Evolutionary conservation across 768 basidiomycete genomes (phyloP), one percentile per base, ranked within the genome.

Genomic region (Russula ochroleuca): DNA sequence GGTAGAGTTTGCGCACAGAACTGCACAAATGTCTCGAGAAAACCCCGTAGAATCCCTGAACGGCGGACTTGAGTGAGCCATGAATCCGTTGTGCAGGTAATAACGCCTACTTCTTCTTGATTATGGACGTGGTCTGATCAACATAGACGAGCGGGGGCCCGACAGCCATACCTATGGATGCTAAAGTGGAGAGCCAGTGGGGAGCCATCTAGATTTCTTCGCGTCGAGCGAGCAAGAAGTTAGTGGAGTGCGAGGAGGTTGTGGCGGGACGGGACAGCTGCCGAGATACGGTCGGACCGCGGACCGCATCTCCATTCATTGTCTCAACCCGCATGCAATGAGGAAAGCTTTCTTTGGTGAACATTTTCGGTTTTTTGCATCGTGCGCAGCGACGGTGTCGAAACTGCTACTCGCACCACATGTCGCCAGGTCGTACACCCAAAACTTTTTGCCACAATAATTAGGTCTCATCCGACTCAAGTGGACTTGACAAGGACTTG

Each of bases 111-210:
- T 84, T 85, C 78, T 89, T 91, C 55, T 80, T 83, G 64, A 93
- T 75, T 59, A 94, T 94, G n/a, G 90, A 92, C 58, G 79, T 73
- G 0, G 89, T 85, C 73, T 92, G 89, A 76, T 93, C 92, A 47
- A 83, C 87, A 68, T 94, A 94, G 14, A 92, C 90, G 61, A 94
- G 78, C 17, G 92, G 89, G 25, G 91, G 90, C 8, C 87, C 91
- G 21, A 92, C 76, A 28, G 90, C 92, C 91, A 93, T 93, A 41
- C 88, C 89, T 49, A 88, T 71, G 14, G 90, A 89, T 13, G 88
- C 86, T 9, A 78, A 66, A 13, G 79, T 83, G 17, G 87, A 83
- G n/a, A 92, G 62, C 90, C 90, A 92, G 69, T 80, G 72, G 47
- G 81, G 74, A 57, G 77, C 68, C 75, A 81, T 79, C 59, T 48